These are phyloP conservation scores for Penicillium daleae DNA, from an alignment of 495 filamentous ascomycete genomes.

Conservation along the genomic window DNA sequence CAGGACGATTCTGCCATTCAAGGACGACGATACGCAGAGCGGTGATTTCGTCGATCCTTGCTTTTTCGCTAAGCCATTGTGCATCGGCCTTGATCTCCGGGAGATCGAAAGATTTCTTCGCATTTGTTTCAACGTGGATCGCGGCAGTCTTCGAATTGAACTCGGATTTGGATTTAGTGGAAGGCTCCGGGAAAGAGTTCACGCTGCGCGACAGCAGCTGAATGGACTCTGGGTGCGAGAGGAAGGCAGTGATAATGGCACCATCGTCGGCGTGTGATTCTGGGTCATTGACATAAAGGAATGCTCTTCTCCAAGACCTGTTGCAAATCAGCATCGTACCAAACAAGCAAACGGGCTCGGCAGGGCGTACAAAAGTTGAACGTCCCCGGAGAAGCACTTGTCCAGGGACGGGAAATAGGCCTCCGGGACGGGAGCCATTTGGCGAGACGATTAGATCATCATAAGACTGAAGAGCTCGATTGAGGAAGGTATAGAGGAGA, in stretches of 20 bases:
- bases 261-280: slow-evolving; percentile 51
- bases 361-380: slow-evolving; percentile 58
- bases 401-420: slow-evolving; percentile 67
- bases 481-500: slow-evolving; percentile 15
- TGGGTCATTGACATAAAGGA: slow-evolving; percentile 62
- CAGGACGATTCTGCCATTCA: slow-evolving; percentile 80
- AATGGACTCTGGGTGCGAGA: slow-evolving; percentile 67
- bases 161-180: slow-evolving; percentile 62
- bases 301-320: slow-evolving; percentile 80
- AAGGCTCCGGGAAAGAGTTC: slow-evolving; percentile 63
- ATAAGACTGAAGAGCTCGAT: slow-evolving; percentile 33
- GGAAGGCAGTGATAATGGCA: slow-evolving; percentile 60
- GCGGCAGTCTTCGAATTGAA: slow-evolving; percentile 89
- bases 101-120: slow-evolving; percentile 70
- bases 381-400: slow-evolving; percentile 61
- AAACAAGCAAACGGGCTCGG: slow-evolving; percentile 2
- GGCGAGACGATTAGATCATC: slow-evolving; percentile 61
- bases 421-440: slow-evolving; percentile 69
- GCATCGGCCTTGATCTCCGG: slow-evolving; percentile 84
- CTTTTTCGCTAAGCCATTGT: slow-evolving; percentile 77
- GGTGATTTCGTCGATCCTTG: slow-evolving; percentile 76
- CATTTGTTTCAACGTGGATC: slow-evolving; percentile 78
- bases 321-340: slow-evolving; percentile 19
- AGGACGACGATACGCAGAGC: slow-evolving; percentile 79
- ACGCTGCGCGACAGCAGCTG: slow-evolving; percentile 66